Evolutionary conservation across 2,329 filamentous ascomycete species (phyloP), one percentile per base, ranked within the genome.

Genomic region (Talaromyces sp.): DNA sequence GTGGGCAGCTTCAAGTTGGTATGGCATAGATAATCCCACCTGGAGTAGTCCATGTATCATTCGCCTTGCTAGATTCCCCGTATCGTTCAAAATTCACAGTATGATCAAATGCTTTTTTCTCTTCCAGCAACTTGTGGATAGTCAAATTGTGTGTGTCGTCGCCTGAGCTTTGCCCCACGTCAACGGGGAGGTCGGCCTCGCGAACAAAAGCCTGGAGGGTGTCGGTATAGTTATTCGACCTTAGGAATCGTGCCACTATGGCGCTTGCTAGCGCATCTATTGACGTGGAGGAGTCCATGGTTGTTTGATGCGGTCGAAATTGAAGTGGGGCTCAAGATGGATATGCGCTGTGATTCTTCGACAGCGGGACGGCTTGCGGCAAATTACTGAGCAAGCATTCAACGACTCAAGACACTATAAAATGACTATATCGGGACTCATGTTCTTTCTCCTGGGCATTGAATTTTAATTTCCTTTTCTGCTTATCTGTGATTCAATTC

Each of bases 71-170:
- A n/a, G 76, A 69, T 1, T 76, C 55, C 5, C 77, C 79, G 42
- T 81, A 66, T 62, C 81, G 83, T 63, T 86, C 83, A 55, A 84
- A 85, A 3, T 72, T 74, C 22, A 80, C 65, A 50, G 74, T 82
- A 11, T 82, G 65, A 61, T 86, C 84, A 58, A 82, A 86, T 0
- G 71, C 72, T 61, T 76, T 78, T 70, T 86, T 86, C 68, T 86
- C 83, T 44, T 84, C 77, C 7, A 86, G 71, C n/a, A 86, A 72
- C 40, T 78, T 73, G 61, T 86, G 83, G 47, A 86, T 77, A 2
- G 83, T 84, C 65, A 84, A 72, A 48, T 77, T 73, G 27, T 73
- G 72, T 44, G 71, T 73, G 10, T 63, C 52, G 9, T 57, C 62
- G 36, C 59, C 60, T 11, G 54, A 56, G n/a, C 51, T 43, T 50